Evolutionary conservation across 352 stramenopile genomes (phyloP).

Genomic region (Globisporangium sylvaticum): DNA sequence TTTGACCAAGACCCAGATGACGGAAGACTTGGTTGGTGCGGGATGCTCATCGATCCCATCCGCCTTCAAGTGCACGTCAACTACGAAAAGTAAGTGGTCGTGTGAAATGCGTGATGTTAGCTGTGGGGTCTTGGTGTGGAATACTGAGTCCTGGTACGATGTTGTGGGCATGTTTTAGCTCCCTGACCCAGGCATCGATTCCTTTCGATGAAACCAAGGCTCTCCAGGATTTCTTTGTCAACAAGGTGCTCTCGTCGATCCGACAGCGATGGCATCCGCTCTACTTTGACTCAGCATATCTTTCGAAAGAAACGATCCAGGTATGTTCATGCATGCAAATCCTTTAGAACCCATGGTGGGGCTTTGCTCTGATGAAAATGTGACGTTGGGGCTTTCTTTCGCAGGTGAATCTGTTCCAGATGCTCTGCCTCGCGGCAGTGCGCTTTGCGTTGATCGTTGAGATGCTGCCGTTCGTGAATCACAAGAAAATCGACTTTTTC

Average conservation of each 20-base stretch:
- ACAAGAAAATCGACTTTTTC: constrained; percentile 36
- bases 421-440: constrained; percentile 39
- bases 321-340: constrained; percentile 12
- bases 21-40: constrained; percentile 55
- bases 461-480: constrained; percentile 53
- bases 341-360: not conserved
- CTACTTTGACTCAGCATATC: constrained; percentile 48
- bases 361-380: not conserved
- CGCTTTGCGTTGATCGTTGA: constrained; percentile 50
- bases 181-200: constrained; percentile 38
- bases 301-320: constrained; percentile 37
- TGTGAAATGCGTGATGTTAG: not conserved
- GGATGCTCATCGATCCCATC: constrained; percentile 54
- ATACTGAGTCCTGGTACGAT: not conserved
- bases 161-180: constrained; percentile 13
- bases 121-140: constrained; percentile 8
- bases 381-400: not conserved
- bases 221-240: constrained; percentile 48
- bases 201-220: constrained; percentile 57
- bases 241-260: constrained; percentile 58
- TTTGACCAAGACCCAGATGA: constrained; percentile 15
- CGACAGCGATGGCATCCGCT: constrained; percentile 67
- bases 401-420: constrained; percentile 61
- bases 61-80: constrained; percentile 65
- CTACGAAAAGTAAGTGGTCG: constrained; percentile 62